Evolutionary conservation across 371 early-diverging fungal genomes (phyloP).

Genomic region (Gilbertella persicaria): DNA sequence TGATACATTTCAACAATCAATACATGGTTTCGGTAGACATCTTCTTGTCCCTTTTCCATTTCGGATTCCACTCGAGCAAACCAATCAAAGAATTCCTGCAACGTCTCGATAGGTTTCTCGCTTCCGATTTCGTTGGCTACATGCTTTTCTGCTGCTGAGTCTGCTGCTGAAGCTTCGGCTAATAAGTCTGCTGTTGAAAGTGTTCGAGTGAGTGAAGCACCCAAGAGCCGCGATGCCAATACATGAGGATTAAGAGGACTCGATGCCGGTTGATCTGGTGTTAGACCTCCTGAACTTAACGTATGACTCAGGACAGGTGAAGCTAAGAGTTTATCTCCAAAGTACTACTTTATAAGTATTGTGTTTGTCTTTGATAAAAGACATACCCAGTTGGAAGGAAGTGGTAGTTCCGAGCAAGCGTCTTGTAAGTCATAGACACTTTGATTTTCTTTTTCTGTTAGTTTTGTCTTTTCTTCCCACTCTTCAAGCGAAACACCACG

Average conservation of each 20-base stretch:
- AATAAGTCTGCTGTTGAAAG: conserved; percentile 51
- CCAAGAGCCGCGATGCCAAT: conserved; percentile 26
- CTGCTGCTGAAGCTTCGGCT: conserved; percentile 37
- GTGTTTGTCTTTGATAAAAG: neutral
- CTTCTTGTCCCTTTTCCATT: conserved; percentile 85
- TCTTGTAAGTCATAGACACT: conserved; percentile 68
- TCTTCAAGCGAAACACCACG: conserved; percentile 58
- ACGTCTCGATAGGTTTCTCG: conserved; percentile 71
- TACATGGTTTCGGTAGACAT: conserved; percentile 70
- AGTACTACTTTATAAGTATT: conserved; percentile 9
- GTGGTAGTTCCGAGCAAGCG: conserved; percentile 66
- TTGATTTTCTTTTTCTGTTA: conserved; percentile 60
- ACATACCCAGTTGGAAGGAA: conserved; percentile 59
- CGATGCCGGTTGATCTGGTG: conserved; percentile 30
- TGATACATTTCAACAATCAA: conserved; percentile 50
- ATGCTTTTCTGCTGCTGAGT: conserved; percentile 30
- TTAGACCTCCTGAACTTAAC: conserved; percentile 36
- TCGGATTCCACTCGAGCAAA: conserved; percentile 76
- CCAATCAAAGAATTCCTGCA: conserved; percentile 92
- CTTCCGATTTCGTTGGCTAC: conserved; percentile 36
- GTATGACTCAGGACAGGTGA: conserved; percentile 31
- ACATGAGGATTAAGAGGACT: conserved; percentile 33
- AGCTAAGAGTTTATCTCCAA: conserved; percentile 29
- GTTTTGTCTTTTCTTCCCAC: conserved; percentile 68
- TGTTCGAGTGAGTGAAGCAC: conserved; percentile 27